Conservation (phyloP, 2,329 filamentous ascomycete genomes). For the Colletotrichum spinosum region DNA sequence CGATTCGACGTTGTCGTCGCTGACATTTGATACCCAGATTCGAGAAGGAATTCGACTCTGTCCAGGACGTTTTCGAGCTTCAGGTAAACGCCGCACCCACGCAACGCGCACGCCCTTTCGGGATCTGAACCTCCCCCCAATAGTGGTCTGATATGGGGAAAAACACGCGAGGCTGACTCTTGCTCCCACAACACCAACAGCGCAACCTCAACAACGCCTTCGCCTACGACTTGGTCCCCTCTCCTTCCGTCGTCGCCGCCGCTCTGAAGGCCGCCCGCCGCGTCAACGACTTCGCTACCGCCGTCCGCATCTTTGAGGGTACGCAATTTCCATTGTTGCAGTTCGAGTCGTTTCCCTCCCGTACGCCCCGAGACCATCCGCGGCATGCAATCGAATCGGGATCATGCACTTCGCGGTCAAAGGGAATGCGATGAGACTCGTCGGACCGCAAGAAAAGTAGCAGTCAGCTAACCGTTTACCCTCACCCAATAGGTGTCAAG, state of each 20-base stretch:
- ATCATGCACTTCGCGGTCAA: constrained; percentile 8
- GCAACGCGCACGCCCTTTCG: constrained; percentile 5
- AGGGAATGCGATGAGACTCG: background rate
- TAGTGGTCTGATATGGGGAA: constrained; percentile 39
- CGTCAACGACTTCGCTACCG: constrained; percentile 98
- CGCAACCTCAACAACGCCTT: constrained; percentile 99
- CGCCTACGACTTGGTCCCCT: constrained; percentile 99
- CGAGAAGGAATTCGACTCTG: constrained; percentile 98
- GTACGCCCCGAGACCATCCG: constrained; percentile 2
- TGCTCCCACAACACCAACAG: constrained; percentile 47
- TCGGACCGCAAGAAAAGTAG: background rate
- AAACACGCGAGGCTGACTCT: constrained; percentile 30
- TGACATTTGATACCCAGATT: constrained; percentile 71
- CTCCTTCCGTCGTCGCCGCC: constrained; percentile 88
- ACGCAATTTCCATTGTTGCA: constrained; percentile 49
- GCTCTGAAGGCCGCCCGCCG: constrained; percentile 93
- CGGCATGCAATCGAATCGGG: constrained; percentile 8
- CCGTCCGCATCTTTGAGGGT: constrained; percentile 99
- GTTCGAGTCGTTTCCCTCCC: constrained; percentile 1
- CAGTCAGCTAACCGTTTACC: constrained; percentile 7
- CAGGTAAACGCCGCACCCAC: constrained; percentile 74
- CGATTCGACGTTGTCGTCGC: constrained; percentile 14
- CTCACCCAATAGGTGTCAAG: constrained; percentile 81
- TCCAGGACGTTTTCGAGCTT: constrained; percentile 99
- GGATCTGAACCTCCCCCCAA: constrained; percentile 30